phyloP scores from a whole-genome alignment of 371 early-diverging fungal species.

The Circinella minor region DNA sequence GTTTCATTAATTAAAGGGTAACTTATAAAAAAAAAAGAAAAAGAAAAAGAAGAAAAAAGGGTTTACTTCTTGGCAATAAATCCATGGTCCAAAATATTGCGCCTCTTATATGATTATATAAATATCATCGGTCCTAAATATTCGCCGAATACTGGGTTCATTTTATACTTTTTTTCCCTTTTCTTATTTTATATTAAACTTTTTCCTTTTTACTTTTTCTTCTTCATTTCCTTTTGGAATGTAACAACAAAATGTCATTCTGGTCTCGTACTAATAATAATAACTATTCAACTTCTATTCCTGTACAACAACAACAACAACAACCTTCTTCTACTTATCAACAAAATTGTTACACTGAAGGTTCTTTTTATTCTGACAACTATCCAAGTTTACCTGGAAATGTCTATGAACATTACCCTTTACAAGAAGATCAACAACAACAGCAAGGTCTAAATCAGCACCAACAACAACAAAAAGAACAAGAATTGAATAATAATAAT shows the following conservation, averaged over 20 bases:
- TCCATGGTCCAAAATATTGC: too few relatives aligned
- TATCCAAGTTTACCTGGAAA: slow-evolving; percentile 7
- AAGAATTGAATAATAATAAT: too few relatives aligned
- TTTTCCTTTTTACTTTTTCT: background rate
- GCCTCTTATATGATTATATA: too few relatives aligned
- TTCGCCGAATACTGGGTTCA: too few relatives aligned
- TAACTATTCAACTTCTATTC: too few relatives aligned
- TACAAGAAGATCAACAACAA: background rate
- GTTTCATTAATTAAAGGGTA: too few relatives aligned
- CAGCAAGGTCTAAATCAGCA: background rate
- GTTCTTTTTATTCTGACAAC: background rate
- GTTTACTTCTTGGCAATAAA: too few relatives aligned
- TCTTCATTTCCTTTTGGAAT: slow-evolving; percentile 4
- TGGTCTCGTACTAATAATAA: slow-evolving; percentile 7
- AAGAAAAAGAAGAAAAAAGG: too few relatives aligned
- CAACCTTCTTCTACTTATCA: slow-evolving; percentile 1
- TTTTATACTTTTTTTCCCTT: too few relatives aligned
- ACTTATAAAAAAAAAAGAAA: too few relatives aligned
- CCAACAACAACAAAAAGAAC: background rate
- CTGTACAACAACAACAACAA: background rate
- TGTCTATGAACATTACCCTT: slow-evolving; percentile 9
- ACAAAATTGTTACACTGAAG: slow-evolving; percentile 24
- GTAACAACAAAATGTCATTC: slow-evolving; percentile 9
- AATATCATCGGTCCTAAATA: too few relatives aligned
- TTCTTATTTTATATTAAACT: background rate